Base-by-base conservation (phyloP, 2,329 filamentous ascomycete species). In the Pleomassaria siparia region DNA sequence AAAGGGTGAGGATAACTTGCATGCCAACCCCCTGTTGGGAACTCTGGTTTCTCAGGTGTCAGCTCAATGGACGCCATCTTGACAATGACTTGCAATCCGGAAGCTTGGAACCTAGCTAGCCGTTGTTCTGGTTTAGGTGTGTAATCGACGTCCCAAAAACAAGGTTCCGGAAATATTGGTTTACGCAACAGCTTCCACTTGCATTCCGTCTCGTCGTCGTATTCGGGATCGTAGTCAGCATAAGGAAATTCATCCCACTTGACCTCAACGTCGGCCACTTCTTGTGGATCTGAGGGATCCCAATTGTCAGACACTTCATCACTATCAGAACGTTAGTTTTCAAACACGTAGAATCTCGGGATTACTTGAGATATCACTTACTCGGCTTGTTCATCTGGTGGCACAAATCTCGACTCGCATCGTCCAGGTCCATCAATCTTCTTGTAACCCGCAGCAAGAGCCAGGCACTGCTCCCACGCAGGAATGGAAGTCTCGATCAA, bases 1-100 rank as follows among this genome's bases (percentile, higher is more conserved):
- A 30, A 12, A 2, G 6, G 13, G 13, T 15, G n/a, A 25, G 2
- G 12, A 16, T 42, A n/a, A n/a, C 45, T 36, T 21, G 77, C 58
- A 53, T 83, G 80, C 77, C 80, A 84, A 1, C 67, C 69, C 0
- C 80, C 80, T 13, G 78, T 78, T 0, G 69, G 64, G 52, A 82
- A 86, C 0, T 59, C 58, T 0, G 83, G 80, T 2, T 81, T 76
- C 15, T 81, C 78, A 0, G 84, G 84, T 0, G 76, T 81, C 1
- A 86, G 71, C 33, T 84, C 74, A 42, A 86, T 79, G 28, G 75
- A 79, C 1, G 81, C 76, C 53, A 88, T 72, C 58, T 86, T 86
- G 25, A 86, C 77, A 41, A 87, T 82, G 28, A 87, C 65, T 55
- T 88, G 84, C 3, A 87, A 58, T 3, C 61, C 59, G 24, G 53